Percentiles rank a stretch among this genome's conserved stretches.
These are phyloP conservation scores for Neurospora cerealis DNA, from an alignment of 495 filamentous ascomycete genomes.

Conservation along the genomic window DNA sequence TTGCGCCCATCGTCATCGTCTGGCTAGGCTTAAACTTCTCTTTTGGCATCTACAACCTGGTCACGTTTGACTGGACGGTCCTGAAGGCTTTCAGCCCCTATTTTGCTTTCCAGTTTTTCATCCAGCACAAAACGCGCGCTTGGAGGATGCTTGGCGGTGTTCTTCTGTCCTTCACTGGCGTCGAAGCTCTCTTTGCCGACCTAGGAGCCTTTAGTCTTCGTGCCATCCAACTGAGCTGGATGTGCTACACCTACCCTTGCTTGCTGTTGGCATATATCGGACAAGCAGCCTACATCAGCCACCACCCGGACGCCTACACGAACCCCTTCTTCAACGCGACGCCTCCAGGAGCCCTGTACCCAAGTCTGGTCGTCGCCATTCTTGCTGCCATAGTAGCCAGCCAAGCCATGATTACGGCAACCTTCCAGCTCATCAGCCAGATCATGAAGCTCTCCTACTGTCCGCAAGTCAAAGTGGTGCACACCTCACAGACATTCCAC, in stretches of 20 bases:
- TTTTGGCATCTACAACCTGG: constrained; percentile 65
- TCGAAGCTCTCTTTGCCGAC: constrained; percentile 68
- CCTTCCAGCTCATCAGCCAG: constrained; percentile 58
- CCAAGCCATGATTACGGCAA: constrained; percentile 68
- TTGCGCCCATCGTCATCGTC: constrained; percentile 63
- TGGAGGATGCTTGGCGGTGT: constrained; percentile 63
- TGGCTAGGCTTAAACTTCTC: constrained; percentile 60
- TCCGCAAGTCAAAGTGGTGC: constrained; percentile 58
- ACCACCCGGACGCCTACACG: constrained; percentile 47
- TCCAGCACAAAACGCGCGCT: constrained; percentile 49
- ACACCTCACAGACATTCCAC: constrained; percentile 56
- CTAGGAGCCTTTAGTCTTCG: constrained; percentile 55
- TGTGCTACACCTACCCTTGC: constrained; percentile 54
- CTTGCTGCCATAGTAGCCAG: constrained; percentile 66
- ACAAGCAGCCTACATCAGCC: constrained; percentile 62
- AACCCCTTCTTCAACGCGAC: constrained; percentile 66
- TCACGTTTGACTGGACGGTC: constrained; percentile 51
- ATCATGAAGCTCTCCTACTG: constrained; percentile 68
- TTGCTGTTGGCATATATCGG: constrained; percentile 62
- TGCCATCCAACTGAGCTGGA: constrained; percentile 57
- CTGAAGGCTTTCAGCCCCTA: constrained; percentile 61
- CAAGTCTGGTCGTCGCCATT: constrained; percentile 54
- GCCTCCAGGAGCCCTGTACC: constrained; percentile 56
- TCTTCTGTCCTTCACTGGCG: constrained; percentile 61
- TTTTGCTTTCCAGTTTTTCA: constrained; percentile 51